Evolutionary conservation across 768 basidiomycete species (phyloP), one percentile per base, ranked within the genome.

Genomic region (Leucocoprinus birnbaumii): DNA sequence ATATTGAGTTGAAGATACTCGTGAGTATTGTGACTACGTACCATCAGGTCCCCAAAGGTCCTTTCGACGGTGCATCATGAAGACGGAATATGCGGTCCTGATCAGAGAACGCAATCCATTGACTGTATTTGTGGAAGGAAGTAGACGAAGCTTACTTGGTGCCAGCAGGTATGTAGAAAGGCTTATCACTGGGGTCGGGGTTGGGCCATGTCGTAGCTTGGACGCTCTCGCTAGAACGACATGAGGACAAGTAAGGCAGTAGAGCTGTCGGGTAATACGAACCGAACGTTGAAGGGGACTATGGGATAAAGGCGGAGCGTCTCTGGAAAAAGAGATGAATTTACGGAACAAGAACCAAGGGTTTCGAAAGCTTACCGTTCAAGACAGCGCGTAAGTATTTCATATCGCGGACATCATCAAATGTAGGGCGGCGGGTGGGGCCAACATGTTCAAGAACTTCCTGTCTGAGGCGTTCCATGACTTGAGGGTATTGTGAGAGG

Each of bases 31-130:
- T 13, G 14, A 37, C 11, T 21, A 53, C 65, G 19, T 64, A 84
- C 84, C 85, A 64, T 87, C 86, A 8, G 86, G 85, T 6, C 86
- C 86, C 86, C 86, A 89, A 1, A 85, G 76, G 51, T 85, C 83
- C 46, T 72, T 78, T 47, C 84, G 73, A 35, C 86, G 71, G 35
- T 89, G 86, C 84, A 87, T 86, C 58, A 82, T 59, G 55, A 86
- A 75, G 8, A 85, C 79, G 4, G 83, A 83, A 61, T 84, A 87
- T 0, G 70, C 57, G 3, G 73, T 63, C 48, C 78, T 81, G 58
- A 24, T 37, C 19, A 26, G 4, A 16, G 2, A 43, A 6, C 3
- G 1, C n/a, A n/a, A 8, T 19, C 44, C 7, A 42, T 10, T 5
- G 18, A 10, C 14, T 11, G 3, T 3, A 10, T 26, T 16, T 11